Evolutionary conservation across 1,139 yeast genomes (phyloP).

Genomic region (Candida sojae): DNA sequence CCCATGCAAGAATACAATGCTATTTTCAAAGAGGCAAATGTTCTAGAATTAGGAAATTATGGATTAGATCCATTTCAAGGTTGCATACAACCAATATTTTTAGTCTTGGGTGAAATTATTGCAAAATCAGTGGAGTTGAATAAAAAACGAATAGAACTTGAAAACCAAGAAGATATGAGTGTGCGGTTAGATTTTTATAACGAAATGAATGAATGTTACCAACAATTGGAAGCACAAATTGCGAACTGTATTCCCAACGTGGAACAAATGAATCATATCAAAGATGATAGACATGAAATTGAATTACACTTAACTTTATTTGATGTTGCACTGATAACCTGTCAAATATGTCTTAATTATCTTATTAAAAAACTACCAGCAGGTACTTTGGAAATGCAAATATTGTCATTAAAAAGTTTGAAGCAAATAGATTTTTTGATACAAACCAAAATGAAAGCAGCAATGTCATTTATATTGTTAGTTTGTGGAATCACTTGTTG

Average conservation of each 20-base stretch:
- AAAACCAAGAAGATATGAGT: constrained; percentile 3
- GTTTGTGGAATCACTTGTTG: constrained; percentile 37
- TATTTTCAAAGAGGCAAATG: constrained; percentile 12
- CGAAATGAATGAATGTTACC: constrained; percentile 17
- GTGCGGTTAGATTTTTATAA: constrained; percentile 18
- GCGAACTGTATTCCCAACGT: constrained; percentile 24
- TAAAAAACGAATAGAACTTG: constrained; percentile 7
- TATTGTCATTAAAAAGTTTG: constrained; percentile 22
- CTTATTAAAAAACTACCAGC: constrained; percentile 30
- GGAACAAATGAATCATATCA: constrained; percentile 20
- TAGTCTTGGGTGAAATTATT: constrained; percentile 44
- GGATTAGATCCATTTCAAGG: constrained; percentile 56
- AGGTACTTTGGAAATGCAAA: constrained; percentile 29
- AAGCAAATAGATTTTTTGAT: constrained; percentile 22
- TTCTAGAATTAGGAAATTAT: constrained; percentile 27
- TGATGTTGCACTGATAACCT: constrained; percentile 27
- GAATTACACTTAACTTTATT: constrained; percentile 26
- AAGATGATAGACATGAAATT: constrained; percentile 11
- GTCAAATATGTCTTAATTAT: constrained; percentile 26
- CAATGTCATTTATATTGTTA: constrained; percentile 34
- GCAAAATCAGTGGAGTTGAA: constrained; percentile 28
- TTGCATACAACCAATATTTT: constrained; percentile 41
- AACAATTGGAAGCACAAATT: constrained; percentile 19
- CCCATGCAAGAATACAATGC: constrained; percentile 34
- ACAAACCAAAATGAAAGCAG: constrained; percentile 23